A percentile compares a stretch with the other conserved stretches of the same genome.
These are phyloP conservation scores for Deuterostichococcus epilithicus DNA, from an alignment of 139 green algal genomes.

Conservation along the genomic window DNA sequence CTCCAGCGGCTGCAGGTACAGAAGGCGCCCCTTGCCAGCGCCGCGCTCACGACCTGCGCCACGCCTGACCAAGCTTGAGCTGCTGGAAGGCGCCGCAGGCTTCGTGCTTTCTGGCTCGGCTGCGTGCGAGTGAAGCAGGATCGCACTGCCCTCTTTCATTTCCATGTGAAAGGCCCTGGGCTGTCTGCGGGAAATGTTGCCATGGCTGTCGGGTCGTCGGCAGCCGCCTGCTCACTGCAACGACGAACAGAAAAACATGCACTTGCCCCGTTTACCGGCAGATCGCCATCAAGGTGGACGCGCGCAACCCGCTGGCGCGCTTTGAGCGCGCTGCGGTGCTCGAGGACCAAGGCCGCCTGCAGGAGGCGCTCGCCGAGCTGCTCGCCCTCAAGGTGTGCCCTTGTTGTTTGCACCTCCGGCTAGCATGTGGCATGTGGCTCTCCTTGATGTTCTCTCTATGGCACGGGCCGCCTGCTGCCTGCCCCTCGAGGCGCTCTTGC, in stretches of 20 bases:
- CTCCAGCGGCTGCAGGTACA: constrained; percentile 53
- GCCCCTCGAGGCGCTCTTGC: neutral
- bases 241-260: no score
- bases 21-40: neutral
- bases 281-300: constrained; percentile 72
- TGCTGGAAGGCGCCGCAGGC: neutral
- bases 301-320: constrained; percentile 84
- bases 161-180: no score
- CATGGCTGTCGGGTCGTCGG: no score
- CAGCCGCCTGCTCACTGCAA: no score
- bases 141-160: no score
- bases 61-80: neutral
- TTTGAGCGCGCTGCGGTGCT: constrained; percentile 87
- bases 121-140: no score
- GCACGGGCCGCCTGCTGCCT: constrained; percentile 8
- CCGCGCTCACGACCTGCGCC: neutral
- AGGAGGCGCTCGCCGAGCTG: constrained; percentile 73
- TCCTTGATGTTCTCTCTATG: neutral
- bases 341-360: constrained; percentile 42
- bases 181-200: no score
- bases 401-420: neutral
- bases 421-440: neutral
- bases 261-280: constrained; percentile 10
- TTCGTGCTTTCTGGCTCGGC: no score
- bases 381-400: constrained; percentile 48